phyloP scores from a whole-genome alignment of 148 eudicot species.

The Nepenthes mirabilis region DNA sequence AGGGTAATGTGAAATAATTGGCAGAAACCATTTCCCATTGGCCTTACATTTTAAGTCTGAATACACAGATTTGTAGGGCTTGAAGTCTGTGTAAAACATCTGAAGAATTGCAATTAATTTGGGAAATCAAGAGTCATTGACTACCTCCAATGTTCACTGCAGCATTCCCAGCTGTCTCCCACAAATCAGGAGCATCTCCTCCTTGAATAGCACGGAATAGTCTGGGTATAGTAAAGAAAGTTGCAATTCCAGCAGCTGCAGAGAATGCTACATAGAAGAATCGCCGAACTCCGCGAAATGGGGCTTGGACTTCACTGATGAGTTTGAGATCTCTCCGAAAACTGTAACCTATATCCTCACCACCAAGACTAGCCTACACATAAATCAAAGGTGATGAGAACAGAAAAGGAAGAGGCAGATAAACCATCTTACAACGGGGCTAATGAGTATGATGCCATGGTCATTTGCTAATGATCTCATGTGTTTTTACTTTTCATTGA shows the following conservation, averaged over 20 bases:
- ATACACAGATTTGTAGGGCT: too few relatives aligned
- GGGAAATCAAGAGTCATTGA: slow-evolving; percentile 1
- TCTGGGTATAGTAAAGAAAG: slow-evolving; percentile 71
- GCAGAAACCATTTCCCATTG: neutral
- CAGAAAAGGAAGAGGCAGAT: neutral
- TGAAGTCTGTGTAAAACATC: too few relatives aligned
- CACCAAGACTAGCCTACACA: slow-evolving; percentile 77
- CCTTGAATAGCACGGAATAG: slow-evolving; percentile 64
- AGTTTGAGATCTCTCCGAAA: slow-evolving; percentile 98
- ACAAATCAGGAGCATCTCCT: slow-evolving; percentile 74
- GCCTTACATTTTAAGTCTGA: neutral
- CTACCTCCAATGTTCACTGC: slow-evolving; percentile 82
- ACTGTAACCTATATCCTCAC: slow-evolving; percentile 90
- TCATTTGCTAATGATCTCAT: too few relatives aligned
- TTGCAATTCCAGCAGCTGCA: slow-evolving; percentile 93
- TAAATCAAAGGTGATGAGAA: neutral
- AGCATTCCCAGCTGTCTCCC: slow-evolving; percentile 62
- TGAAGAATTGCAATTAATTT: neutral
- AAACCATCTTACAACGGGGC: neutral
- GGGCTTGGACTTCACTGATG: slow-evolving; percentile 99
- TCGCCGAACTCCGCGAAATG: slow-evolving; percentile 88
- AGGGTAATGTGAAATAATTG: too few relatives aligned
- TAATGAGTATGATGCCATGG: too few relatives aligned
- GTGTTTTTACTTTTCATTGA: too few relatives aligned
- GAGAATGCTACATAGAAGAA: slow-evolving; percentile 87